A percentile compares a stretch with the other conserved stretches of the same genome.
Conservation (phyloP, 2,329 filamentous ascomycete species). For the Cladosporium sp. region DNA sequence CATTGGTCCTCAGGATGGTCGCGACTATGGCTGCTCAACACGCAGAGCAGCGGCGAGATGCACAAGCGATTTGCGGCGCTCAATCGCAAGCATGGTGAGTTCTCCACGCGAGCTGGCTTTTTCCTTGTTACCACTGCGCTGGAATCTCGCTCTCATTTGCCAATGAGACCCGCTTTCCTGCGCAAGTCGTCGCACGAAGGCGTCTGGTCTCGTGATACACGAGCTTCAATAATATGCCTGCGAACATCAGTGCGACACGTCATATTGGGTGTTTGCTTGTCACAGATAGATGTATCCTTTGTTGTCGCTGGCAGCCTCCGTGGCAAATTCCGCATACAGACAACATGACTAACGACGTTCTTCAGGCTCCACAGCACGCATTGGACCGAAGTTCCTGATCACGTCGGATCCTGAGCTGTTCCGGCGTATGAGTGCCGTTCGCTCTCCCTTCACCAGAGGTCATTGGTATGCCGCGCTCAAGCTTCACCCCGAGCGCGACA, state of each 20-base stretch:
- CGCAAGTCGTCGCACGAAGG: conserved; percentile 10
- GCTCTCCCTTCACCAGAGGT: conserved; percentile 39
- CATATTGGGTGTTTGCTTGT: background rate
- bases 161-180: background rate
- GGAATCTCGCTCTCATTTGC: conserved; percentile 6
- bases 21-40: conserved; percentile 40
- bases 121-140: conserved; percentile 16
- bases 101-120: conserved; percentile 16
- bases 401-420: conserved; percentile 40
- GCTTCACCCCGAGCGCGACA: conserved; percentile 42
- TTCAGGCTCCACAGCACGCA: conserved; percentile 41
- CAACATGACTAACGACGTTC: conserved; percentile 20
- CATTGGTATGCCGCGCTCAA: conserved; percentile 41
- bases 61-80: conserved; percentile 40
- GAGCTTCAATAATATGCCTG: background rate
- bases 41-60: conserved; percentile 40
- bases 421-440: conserved; percentile 41
- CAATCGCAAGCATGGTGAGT: conserved; percentile 41
- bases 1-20: conserved; percentile 42
- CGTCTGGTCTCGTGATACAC: background rate
- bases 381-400: conserved; percentile 40
- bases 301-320: background rate
- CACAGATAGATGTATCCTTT: conserved; percentile 4
- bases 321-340: background rate
- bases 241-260: background rate